phyloP scores from a whole-genome alignment of 192 early-diverging fungal species.

The Chytriomyces confervae region DNA sequence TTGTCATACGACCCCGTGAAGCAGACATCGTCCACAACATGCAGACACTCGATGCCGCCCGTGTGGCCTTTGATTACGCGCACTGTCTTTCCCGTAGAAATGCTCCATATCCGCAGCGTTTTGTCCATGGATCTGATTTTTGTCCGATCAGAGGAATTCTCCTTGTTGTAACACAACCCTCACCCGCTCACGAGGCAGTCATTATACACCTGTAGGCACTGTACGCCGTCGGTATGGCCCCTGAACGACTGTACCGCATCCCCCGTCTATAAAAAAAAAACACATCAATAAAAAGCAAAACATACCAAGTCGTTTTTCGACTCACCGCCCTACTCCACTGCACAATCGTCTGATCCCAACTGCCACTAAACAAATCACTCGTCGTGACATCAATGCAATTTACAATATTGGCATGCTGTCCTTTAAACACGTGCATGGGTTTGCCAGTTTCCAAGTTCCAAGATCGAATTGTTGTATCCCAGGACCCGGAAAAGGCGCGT shows the following conservation, averaged over 20 bases:
- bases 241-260: constrained; percentile 49
- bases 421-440: constrained; percentile 62
- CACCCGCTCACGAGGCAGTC: constrained; percentile 49
- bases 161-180: background rate
- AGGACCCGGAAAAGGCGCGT: constrained; percentile 56
- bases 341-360: constrained; percentile 61
- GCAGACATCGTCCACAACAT: constrained; percentile 37
- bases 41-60: constrained; percentile 58
- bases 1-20: constrained; percentile 66
- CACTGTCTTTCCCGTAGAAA: constrained; percentile 43
- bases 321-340: constrained; percentile 61
- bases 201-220: constrained; percentile 55
- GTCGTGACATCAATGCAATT: constrained; percentile 62
- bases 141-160: background rate
- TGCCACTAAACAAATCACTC: constrained; percentile 58
- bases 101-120: constrained; percentile 57
- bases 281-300: background rate
- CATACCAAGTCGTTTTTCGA: background rate
- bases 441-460: constrained; percentile 57
- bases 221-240: constrained; percentile 62
- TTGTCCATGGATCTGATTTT: constrained; percentile 59
- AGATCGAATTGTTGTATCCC: constrained; percentile 58
- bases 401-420: constrained; percentile 56
- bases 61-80: constrained; percentile 49
- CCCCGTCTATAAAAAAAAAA: constrained; percentile 49